phyloP scores from a whole-genome alignment of 108 stramenopile species.

The Aurantiochytrium sp. region DNA sequence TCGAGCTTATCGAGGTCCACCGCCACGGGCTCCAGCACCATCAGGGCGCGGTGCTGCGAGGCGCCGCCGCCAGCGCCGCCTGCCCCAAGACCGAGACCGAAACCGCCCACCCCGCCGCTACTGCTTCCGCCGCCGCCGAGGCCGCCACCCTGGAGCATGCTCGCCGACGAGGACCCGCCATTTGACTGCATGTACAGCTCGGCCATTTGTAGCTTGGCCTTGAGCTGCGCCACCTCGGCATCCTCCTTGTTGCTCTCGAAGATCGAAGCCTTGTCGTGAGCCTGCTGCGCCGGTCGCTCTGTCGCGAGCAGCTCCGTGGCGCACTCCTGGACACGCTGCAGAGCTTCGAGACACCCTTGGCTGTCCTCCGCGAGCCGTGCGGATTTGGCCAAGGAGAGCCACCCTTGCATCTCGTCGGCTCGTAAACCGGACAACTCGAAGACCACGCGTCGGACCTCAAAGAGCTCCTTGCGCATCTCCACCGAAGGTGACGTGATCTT shows the following conservation, averaged over 20 bases:
- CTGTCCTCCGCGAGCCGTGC: not conserved
- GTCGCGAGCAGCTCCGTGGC: not conserved
- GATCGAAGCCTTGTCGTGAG: not conserved
- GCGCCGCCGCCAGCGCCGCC: too few relatives aligned
- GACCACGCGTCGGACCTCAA: not conserved
- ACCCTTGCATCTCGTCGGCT: constrained; percentile 3
- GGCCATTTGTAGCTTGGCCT: constrained; percentile 18
- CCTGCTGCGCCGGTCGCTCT: not conserved
- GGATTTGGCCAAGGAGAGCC: not conserved
- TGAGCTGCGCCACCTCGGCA: not conserved
- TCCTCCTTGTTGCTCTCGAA: not conserved
- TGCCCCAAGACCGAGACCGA: too few relatives aligned
- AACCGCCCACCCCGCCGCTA: not conserved
- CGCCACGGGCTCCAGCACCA: constrained; percentile 3
- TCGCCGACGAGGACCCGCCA: not conserved
- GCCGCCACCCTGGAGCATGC: not conserved
- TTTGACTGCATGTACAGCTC: not conserved
- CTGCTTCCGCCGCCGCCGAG: not conserved
- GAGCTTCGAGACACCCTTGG: not conserved
- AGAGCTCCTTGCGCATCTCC: not conserved
- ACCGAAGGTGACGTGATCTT: constrained; percentile 21
- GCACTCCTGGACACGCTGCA: constrained; percentile 5
- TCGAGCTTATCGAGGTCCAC: not conserved
- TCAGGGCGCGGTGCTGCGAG: not conserved
- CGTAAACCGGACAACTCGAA: not conserved